Evolutionary conservation across 1,284 basidiomycete genomes (phyloP).

Genomic region (Amylostereum chailletii): DNA sequence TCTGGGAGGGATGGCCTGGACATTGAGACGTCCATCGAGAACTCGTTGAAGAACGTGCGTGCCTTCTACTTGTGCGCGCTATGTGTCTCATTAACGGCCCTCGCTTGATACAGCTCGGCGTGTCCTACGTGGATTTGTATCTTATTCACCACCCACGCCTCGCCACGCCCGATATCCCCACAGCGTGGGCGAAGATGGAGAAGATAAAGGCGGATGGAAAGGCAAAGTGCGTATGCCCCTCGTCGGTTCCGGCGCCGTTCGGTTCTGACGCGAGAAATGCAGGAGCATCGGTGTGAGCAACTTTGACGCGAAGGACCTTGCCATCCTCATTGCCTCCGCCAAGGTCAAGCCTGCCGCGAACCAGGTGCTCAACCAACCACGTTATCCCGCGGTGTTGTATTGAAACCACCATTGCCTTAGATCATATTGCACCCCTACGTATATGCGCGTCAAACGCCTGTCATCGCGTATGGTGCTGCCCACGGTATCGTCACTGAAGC

Average conservation of each 20-base stretch:
- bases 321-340: slow-evolving; percentile 47
- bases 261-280: neutral
- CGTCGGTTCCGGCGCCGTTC: neutral
- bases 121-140: slow-evolving; percentile 68
- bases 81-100: neutral
- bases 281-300: slow-evolving; percentile 82
- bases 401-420: slow-evolving; percentile 19
- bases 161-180: slow-evolving; percentile 36
- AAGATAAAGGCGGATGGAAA: slow-evolving; percentile 51
- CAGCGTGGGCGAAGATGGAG: slow-evolving; percentile 62
- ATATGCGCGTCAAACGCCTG: slow-evolving; percentile 37
- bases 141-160: slow-evolving; percentile 51
- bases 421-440: slow-evolving; percentile 70
- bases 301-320: slow-evolving; percentile 52
- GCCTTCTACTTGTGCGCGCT: neutral
- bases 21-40: slow-evolving; percentile 27
- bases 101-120: slow-evolving; percentile 38
- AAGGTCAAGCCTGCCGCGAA: slow-evolving; percentile 67
- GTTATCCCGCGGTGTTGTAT: neutral
- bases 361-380: slow-evolving; percentile 38
- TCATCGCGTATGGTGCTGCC: slow-evolving; percentile 49
- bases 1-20: slow-evolving; percentile 24
- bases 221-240: slow-evolving; percentile 34
- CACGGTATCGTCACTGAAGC: slow-evolving; percentile 67
- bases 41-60: slow-evolving; percentile 31